Base-by-base conservation (phyloP, 805 yeast genomes). In the Hanseniaspora valbyensis region DNA sequence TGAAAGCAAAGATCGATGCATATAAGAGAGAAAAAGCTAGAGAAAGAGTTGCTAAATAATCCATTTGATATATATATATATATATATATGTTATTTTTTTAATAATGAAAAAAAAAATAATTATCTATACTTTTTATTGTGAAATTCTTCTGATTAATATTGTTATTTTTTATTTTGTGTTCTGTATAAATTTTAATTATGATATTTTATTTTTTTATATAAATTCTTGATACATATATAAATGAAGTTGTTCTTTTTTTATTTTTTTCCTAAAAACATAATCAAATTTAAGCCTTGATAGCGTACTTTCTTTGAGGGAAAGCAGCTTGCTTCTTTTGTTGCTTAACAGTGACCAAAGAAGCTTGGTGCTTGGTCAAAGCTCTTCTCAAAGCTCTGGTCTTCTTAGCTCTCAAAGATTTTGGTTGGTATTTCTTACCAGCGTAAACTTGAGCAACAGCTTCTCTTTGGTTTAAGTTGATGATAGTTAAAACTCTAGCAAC, bases 331-430 rank as follows among this genome's bases (percentile, higher is more conserved):
- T 78, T 81, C 89, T 92, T 92, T 75, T 78, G 79, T 70, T 89
- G 87, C 80, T 84, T 88, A 64, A 74, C 83, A 68, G 97, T 90
- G 71, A 75, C 73, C 71, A 75, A 75, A 65, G 78, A 68, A 70
- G 85, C 81, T 78, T 92, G 96, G 73, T 73, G 72, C 69, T 83
- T 77, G 73, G 96, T 80, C 70, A 92, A 80, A 70, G 81, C 80
- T 81, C 97, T 85, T 85, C 98, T 90, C 75, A 90, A 76, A 73
- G 98, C 97, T 83, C 97, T 90, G 75, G 99, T 92, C 84, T 92
- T 86, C 90, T 92, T 92, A 66, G 88, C 95, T 79, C 97, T 90
- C 77, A 92, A 81, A 73, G 89, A 96, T 80, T 90, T 89, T 79
- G 98, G 97, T 73, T 80, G 78, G 82, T 80, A 84, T 77, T 87